A percentile compares a stretch with the other conserved stretches of the same genome.
Conservation (phyloP, 139 green algal species). For the Chlamydomonas incerta region DNA sequence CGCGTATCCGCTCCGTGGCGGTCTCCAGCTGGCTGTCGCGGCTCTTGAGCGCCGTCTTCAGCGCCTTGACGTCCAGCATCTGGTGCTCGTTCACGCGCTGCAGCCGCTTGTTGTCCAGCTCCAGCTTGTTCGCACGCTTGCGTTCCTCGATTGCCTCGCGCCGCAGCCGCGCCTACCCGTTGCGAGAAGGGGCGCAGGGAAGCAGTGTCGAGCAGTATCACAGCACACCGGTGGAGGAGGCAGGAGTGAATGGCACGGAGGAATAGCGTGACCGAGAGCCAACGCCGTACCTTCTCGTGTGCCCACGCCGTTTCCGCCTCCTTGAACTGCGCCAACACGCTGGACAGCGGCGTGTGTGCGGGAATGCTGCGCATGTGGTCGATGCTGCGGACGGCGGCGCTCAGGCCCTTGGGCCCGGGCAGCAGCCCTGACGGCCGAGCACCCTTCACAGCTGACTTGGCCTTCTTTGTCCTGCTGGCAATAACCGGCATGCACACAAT, state of each 20-base stretch:
- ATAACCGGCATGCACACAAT: neutral
- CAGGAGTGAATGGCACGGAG: too few species aligned
- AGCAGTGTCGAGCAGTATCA: neutral
- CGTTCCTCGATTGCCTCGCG: slow-evolving; percentile 55
- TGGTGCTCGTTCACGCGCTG: slow-evolving; percentile 53
- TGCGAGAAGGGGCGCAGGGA: neutral
- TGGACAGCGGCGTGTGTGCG: slow-evolving; percentile 59
- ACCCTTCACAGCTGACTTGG: neutral
- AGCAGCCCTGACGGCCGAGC: neutral
- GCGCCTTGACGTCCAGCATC: slow-evolving; percentile 59
- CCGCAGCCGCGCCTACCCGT: slow-evolving; percentile 61
- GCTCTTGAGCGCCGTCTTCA: slow-evolving; percentile 52
- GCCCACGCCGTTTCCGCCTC: slow-evolving; percentile 72
- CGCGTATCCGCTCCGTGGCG: slow-evolving; percentile 43
- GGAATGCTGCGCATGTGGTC: slow-evolving; percentile 42
- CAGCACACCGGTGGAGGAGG: too few species aligned
- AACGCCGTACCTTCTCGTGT: slow-evolving; percentile 64
- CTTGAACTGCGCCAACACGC: slow-evolving; percentile 72
- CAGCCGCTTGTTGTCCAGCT: slow-evolving; percentile 54
- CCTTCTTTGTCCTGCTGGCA: slow-evolving; percentile 5
- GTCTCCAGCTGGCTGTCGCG: slow-evolving; percentile 58
- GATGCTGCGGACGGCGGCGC: slow-evolving; percentile 12
- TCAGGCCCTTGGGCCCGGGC: neutral
- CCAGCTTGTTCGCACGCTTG: slow-evolving; percentile 63
- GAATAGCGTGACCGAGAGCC: too few species aligned